phyloP scores from a whole-genome alignment of 306 rosid species.

The Dryas drummondii region DNA sequence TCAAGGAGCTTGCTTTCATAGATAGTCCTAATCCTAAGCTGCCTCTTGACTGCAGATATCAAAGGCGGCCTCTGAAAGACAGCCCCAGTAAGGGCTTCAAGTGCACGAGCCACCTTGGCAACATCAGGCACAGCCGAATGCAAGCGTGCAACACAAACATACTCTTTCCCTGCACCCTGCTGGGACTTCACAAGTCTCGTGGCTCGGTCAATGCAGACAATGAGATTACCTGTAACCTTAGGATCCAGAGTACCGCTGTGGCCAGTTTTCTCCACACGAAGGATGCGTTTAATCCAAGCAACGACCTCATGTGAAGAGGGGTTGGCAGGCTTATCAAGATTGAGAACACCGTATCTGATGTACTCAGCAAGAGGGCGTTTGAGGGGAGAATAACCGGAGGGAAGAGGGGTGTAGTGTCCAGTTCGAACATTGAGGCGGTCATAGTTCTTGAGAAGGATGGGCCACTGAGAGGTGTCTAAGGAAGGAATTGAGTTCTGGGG shows the following conservation, averaged over 20 bases:
- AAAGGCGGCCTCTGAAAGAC: conserved; percentile 82
- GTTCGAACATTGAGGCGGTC: conserved; percentile 85
- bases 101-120: conserved; percentile 67
- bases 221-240: conserved; percentile 79
- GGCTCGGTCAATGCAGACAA: conserved; percentile 79
- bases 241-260: conserved; percentile 88
- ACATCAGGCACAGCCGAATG: conserved; percentile 72
- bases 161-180: conserved; percentile 88
- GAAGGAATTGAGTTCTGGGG: conserved; percentile 68
- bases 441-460: conserved; percentile 77
- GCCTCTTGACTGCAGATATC: conserved; percentile 83
- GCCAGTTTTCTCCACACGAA: conserved; percentile 77
- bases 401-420: conserved; percentile 85
- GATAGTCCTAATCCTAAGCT: conserved; percentile 80
- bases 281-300: conserved; percentile 80
- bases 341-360: conserved; percentile 65
- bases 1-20: conserved; percentile 91
- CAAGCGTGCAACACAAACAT: conserved; percentile 70
- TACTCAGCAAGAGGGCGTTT: conserved; percentile 73
- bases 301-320: conserved; percentile 93
- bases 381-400: conserved; percentile 69
- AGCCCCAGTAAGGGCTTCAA: conserved; percentile 79
- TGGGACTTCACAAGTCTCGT: conserved; percentile 78
- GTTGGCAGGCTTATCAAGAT: conserved; percentile 82
- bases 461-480: conserved; percentile 78